phyloP scores from a whole-genome alignment of 2,329 filamentous ascomycete species.

The Neopestalotiopsis sp. region DNA sequence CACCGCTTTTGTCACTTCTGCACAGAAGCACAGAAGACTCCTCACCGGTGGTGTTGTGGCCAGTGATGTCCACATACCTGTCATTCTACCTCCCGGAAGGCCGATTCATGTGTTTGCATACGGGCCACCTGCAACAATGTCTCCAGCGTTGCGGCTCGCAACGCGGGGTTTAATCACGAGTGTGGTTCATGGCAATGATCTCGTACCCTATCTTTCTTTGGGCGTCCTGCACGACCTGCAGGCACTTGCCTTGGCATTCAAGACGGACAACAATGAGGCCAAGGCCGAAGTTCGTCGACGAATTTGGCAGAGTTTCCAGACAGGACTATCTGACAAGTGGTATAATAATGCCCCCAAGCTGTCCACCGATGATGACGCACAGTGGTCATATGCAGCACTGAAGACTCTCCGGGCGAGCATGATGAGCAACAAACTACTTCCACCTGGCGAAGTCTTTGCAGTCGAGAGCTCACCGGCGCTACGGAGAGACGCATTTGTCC shows the following conservation, averaged over 20 bases:
- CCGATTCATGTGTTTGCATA: conserved; percentile 83
- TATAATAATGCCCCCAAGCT: conserved; percentile 50
- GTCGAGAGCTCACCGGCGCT: conserved; percentile 73
- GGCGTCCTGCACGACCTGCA: conserved; percentile 79
- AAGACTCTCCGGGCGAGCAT: conserved; percentile 71
- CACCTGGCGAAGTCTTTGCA: conserved; percentile 78
- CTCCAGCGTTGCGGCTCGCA: conserved; percentile 69
- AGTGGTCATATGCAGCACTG: conserved; percentile 73
- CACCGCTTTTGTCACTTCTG: conserved; percentile 68
- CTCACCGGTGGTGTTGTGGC: conserved; percentile 36
- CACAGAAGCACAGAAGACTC: conserved; percentile 49
- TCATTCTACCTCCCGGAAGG: conserved; percentile 68
- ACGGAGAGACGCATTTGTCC: conserved; percentile 68
- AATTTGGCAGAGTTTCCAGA: conserved; percentile 69
- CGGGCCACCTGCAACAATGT: conserved; percentile 76
- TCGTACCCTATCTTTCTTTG: conserved; percentile 76
- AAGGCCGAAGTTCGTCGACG: conserved; percentile 70
- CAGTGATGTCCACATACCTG: conserved; percentile 31
- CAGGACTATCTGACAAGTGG: conserved; percentile 67
- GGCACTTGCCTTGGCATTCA: conserved; percentile 74
- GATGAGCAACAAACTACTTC: conserved; percentile 72
- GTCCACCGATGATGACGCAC: conserved; percentile 61
- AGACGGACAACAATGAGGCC: conserved; percentile 71
- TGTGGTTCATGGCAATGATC: conserved; percentile 73
- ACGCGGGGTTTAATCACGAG: conserved; percentile 79